Percentiles rank a stretch among this genome's conserved stretches.
Conservation (phyloP, 2,329 filamentous ascomycete genomes). For the Botrytis porri region DNA sequence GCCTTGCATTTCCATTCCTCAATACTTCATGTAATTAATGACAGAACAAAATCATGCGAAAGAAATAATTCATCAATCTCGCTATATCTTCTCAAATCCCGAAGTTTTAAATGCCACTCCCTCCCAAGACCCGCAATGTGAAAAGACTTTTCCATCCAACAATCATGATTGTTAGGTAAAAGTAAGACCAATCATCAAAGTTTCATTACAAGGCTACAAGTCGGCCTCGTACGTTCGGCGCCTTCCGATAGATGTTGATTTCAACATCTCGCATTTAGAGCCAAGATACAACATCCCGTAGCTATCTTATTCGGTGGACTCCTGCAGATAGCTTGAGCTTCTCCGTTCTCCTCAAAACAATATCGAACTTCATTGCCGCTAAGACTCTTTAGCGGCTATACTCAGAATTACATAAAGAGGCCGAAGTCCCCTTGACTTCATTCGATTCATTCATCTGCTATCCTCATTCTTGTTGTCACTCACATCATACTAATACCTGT, state of each 20-base stretch:
- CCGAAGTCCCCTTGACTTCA: neutral
- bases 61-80: neutral
- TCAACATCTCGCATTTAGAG: neutral
- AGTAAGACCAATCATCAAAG: neutral
- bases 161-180: slow-evolving; percentile 13
- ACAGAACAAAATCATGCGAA: slow-evolving; percentile 4
- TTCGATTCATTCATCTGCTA: neutral
- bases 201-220: slow-evolving; percentile 10
- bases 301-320: slow-evolving; percentile 9
- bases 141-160: neutral
- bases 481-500: slow-evolving; percentile 3
- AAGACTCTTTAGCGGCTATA: neutral
- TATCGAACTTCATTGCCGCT: slow-evolving; percentile 8
- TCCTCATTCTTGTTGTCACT: slow-evolving; percentile 15
- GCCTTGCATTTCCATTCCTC: neutral
- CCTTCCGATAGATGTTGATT: slow-evolving; percentile 13
- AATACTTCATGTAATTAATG: neutral
- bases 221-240: slow-evolving; percentile 18
- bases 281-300: slow-evolving; percentile 2
- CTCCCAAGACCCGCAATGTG: neutral
- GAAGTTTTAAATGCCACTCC: neutral
- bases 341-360: slow-evolving; percentile 11
- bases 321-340: slow-evolving; percentile 13
- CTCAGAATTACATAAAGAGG: slow-evolving; percentile 13
- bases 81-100: neutral